Percentiles rank a stretch among this genome's conserved stretches.
These are phyloP conservation scores for Seiridium unicorne DNA, from an alignment of 2,329 filamentous ascomycete species.

Conservation along the genomic window DNA sequence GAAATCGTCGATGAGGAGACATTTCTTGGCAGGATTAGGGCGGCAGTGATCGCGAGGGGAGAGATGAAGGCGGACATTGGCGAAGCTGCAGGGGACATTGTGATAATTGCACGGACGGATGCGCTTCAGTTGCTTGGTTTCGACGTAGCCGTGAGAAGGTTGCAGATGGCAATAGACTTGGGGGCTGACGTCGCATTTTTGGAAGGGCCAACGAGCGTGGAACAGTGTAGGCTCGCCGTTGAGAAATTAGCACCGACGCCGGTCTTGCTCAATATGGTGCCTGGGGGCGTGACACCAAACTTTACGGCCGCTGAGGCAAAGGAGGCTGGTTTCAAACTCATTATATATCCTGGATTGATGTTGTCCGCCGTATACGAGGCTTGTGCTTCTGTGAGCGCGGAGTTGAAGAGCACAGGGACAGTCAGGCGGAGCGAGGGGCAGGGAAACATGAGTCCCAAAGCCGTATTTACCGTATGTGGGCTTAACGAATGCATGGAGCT, in stretches of 20 bases:
- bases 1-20: conserved; percentile 26
- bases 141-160: conserved; percentile 4
- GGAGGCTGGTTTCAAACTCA: too few relatives aligned
- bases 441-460: too few relatives aligned
- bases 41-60: not conserved
- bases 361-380: too few relatives aligned
- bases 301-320: too few relatives aligned
- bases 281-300: too few relatives aligned
- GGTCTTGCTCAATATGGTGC: not conserved
- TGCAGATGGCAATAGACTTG: not conserved
- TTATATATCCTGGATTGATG: too few relatives aligned
- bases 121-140: conserved; percentile 4
- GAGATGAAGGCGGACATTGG: not conserved
- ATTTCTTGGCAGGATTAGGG: not conserved
- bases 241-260: conserved; percentile 8
- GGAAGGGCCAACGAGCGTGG: conserved; percentile 9
- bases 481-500: too few relatives aligned
- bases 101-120: conserved; percentile 60
- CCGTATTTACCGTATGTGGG: too few relatives aligned
- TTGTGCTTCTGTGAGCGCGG: too few relatives aligned
- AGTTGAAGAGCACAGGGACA: too few relatives aligned
- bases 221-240: conserved; percentile 8
- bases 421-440: too few relatives aligned
- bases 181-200: conserved; percentile 12
- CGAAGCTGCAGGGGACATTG: conserved; percentile 40